phyloP scores from a whole-genome alignment of 129 eudicot species.

The Chrysanthemum makinoi region DNA sequence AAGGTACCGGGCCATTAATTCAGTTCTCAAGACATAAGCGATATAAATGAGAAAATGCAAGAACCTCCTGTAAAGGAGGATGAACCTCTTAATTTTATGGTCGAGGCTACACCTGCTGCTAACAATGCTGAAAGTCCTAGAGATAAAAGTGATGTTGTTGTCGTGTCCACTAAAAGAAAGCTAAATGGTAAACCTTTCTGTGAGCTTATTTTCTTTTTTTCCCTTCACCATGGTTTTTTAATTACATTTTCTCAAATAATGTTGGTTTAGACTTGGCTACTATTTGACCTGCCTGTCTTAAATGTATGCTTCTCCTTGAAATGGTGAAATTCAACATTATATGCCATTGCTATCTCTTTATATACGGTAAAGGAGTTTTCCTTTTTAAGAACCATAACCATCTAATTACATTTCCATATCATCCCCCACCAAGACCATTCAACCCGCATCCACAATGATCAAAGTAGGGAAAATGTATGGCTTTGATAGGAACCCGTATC shows the following conservation, averaged over 20 bases:
- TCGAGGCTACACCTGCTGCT: slow-evolving; percentile 37
- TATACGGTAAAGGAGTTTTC: too few relatives aligned
- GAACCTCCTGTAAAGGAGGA: slow-evolving; percentile 35
- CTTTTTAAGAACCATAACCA: too few relatives aligned
- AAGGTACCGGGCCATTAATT: slow-evolving; percentile 53
- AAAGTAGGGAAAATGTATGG: too few relatives aligned
- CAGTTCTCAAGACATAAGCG: slow-evolving; percentile 10
- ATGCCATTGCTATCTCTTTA: too few relatives aligned
- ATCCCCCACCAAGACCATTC: too few relatives aligned
- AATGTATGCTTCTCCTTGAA: not conserved
- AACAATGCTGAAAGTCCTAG: slow-evolving; percentile 21
- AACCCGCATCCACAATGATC: too few relatives aligned
- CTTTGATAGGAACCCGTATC: too few relatives aligned
- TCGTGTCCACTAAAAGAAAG: slow-evolving; percentile 50
- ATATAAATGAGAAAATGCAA: slow-evolving; percentile 32
- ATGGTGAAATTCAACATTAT: too few relatives aligned
- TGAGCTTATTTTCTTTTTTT: not conserved
- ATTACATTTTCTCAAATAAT: slow-evolving; percentile 1
- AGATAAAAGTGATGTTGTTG: slow-evolving; percentile 28
- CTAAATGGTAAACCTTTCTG: slow-evolving; percentile 42
- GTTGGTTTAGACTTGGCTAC: not conserved
- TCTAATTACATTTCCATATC: too few relatives aligned
- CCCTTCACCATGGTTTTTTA: not conserved
- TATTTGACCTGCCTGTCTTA: not conserved
- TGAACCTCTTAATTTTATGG: slow-evolving; percentile 38